Base-by-base conservation (phyloP, 2,329 filamentous ascomycete genomes). In the Botrytis medusae region DNA sequence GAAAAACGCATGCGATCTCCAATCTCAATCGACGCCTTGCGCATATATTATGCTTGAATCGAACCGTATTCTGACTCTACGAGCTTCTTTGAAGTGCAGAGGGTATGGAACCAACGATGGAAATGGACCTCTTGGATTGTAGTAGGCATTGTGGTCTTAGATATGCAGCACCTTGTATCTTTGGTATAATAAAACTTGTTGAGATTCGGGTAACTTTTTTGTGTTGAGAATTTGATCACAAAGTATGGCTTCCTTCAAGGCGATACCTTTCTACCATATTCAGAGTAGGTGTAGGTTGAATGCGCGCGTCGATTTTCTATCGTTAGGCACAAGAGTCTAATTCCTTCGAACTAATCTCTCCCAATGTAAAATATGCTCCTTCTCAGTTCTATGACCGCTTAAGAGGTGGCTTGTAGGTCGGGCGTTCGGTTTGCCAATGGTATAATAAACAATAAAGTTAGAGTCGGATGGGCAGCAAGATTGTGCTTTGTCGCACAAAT, bases 351-450 rank as follows among this genome's bases (percentile, higher is more conserved):
- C 6, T 20, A 40, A 61, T 61, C 3, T 16, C 5, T 16, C 25
- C 34, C 22, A 40, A 29, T 57, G n/a, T 22, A n/a, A 61, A 40
- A 25, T 18, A 8, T 37, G 3, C 37, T 61, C 12, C 59, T 25
- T n/a, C 59, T n/a, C 22, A 16, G 22, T 37, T 22, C 0, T 6
- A 16, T 25, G 7, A 18, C 4, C 2, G 34, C 34, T 61, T 25
- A 12, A 40, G 1, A 4, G 7, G 12, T 25, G 7, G 22, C 59
- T 40, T 16, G 22, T 14, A 12, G 32, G 9, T 59, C 8, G 9
- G 20, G 2, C 0, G 5, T 0, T 14, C 4, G 18, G 7, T 60
- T 25, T 37, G 4, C 2, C 20, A 34, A 37, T 7, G 4, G 22
- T 12, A 6, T 61, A n/a, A 34, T 61, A 40, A 22, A 37, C 3